Evolutionary conservation across 768 basidiomycete genomes (phyloP), one percentile per base, ranked within the genome.

Genomic region (Tricholoma flavovirens): DNA sequence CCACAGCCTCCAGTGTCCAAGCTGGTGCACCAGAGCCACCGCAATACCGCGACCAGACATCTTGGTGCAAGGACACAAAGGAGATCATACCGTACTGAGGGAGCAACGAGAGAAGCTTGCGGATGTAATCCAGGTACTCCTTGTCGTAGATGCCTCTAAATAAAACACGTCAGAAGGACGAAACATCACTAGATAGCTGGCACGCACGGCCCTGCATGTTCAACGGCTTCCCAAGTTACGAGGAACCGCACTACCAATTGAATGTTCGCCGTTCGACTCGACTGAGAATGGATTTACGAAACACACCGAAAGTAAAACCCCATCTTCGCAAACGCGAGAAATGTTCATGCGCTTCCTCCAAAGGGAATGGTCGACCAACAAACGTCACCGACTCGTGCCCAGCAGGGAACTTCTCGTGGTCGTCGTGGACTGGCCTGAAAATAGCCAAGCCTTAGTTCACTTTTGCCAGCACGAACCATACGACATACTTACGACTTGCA

Each of bases 21-120:
- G 90, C 93, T 1, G 97, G 97, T 0, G 96, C 95, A 1, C 97
- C 96, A 1, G 93, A 96, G 43, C 96, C 96, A 7, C 96, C 96
- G 2, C 86, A 84, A 63, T 94, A 95, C 4, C 96, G 84, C 0
- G 93, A 96, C 90, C 93, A 98, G 30, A 98, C 93, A 67, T 98
- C 93, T 69, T 96, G 96, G 67, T 98, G 96, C 55, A 96, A 67
- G 9, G 84, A 84, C 15, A 95, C 79, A 62, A 90, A 91, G 2
- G 87, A 87, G 3, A 77, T 74, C 30, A 93, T 67, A 12, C 88
- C 87, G 58, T 87, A 93, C 57, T 83, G 67, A 0, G 91, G 87
- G 22, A 93, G 74, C 22, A 90, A 65, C 0, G 82, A 80, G 8
- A 93, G 73, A 2, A 99, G 71, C 1, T 73, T 64, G 55, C 83